phyloP scores from a whole-genome alignment of 202 grass and related monocot species.

The Setaria italica region DNA sequence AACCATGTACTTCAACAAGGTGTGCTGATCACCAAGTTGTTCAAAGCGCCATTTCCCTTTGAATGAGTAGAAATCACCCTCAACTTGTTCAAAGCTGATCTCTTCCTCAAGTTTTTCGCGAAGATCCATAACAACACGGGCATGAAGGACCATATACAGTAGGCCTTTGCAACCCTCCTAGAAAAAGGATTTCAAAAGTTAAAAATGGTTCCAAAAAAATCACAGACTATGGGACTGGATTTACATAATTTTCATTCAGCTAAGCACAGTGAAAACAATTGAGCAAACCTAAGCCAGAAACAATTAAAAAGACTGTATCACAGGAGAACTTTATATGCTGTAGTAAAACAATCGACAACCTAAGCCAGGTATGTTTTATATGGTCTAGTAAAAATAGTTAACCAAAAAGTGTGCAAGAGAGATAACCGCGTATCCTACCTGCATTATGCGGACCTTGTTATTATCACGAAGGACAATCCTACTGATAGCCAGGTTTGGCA shows the following conservation, averaged over 20 bases:
- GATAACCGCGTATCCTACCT: slow-evolving; percentile 56
- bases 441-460: slow-evolving; percentile 97
- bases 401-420: not conserved
- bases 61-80: slow-evolving; percentile 95
- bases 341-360: not conserved
- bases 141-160: slow-evolving; percentile 97
- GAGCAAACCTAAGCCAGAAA: not conserved
- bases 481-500: slow-evolving; percentile 96
- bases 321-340: not conserved
- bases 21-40: slow-evolving; percentile 88
- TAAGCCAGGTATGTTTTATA: not conserved
- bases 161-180: slow-evolving; percentile 98
- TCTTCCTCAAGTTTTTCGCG: slow-evolving; percentile 74
- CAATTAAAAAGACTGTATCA: not conserved
- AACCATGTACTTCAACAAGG: slow-evolving; percentile 95
- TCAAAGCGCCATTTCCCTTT: slow-evolving; percentile 89
- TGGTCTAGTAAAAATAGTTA: not conserved
- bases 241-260: slow-evolving; percentile 18
- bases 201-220: not conserved
- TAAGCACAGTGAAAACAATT: not conserved
- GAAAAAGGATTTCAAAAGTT: slow-evolving; percentile 29
- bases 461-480: slow-evolving; percentile 88
- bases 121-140: slow-evolving; percentile 94
- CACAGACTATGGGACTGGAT: not conserved
- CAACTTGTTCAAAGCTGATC: slow-evolving; percentile 95